A percentile compares a stretch with the other conserved stretches of the same genome.
Conservation (phyloP, 202 grass and related monocot genomes). For the Schoenoplectus triqueter region DNA sequence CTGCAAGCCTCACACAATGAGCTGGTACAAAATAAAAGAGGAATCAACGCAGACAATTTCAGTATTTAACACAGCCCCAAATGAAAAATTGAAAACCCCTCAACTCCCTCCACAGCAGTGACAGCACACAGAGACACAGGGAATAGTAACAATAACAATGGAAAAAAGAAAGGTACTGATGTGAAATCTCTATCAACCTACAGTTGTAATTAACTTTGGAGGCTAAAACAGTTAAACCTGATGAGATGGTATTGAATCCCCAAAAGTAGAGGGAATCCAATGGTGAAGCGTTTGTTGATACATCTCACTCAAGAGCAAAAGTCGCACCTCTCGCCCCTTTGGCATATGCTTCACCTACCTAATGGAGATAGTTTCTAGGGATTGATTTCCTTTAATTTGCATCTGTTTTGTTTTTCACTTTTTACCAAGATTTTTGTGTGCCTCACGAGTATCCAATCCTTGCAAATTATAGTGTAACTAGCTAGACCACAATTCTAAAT, state of each 20-base stretch:
- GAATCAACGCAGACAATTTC: too few species aligned
- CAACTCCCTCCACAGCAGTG: too few species aligned
- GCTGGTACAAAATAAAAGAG: too few species aligned
- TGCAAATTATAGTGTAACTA: slow-evolving; percentile 20
- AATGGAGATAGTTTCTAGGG: slow-evolving; percentile 33
- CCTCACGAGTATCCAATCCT: slow-evolving; percentile 29
- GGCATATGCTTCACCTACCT: slow-evolving; percentile 41
- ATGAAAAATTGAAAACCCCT: too few species aligned
- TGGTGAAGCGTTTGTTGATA: slow-evolving; percentile 30
- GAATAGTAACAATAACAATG: background rate
- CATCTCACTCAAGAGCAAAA: slow-evolving; percentile 36
- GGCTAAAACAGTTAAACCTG: background rate
- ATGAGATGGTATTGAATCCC: slow-evolving; percentile 26
- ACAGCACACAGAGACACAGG: background rate
- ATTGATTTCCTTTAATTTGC: slow-evolving; percentile 24
- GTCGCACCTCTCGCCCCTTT: slow-evolving; percentile 30
- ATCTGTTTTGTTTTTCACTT: slow-evolving; percentile 25
- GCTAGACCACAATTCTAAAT: slow-evolving; percentile 15
- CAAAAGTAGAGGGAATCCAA: slow-evolving; percentile 18
- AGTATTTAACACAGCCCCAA: too few species aligned
- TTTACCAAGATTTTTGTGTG: slow-evolving; percentile 26
- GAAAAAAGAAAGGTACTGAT: background rate
- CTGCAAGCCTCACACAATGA: too few species aligned
- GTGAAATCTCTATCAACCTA: background rate
- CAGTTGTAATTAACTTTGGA: background rate